Conservation (phyloP, 257 asterid genomes). For the Ballota nigra region DNA sequence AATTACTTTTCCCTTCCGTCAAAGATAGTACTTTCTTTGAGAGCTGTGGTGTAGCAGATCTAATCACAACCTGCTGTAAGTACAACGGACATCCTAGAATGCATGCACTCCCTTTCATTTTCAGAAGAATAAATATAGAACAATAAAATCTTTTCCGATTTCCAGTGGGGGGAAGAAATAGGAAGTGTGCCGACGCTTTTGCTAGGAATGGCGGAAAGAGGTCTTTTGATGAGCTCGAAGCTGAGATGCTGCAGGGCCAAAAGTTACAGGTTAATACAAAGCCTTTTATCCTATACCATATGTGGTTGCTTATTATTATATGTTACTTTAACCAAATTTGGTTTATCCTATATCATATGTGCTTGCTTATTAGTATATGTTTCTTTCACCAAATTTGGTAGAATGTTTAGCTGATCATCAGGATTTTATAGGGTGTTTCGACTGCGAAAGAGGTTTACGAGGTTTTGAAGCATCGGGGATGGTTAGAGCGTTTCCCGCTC, state of each 20-base stretch:
- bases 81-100: neutral
- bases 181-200: constrained; percentile 93
- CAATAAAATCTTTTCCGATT: neutral
- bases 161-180: constrained; percentile 90
- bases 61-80: constrained; percentile 94
- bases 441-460: constrained; percentile 86
- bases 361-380: no score
- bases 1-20: constrained; percentile 78
- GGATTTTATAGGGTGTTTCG: constrained; percentile 63
- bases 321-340: no score
- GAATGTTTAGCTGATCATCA: neutral
- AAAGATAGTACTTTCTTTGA: constrained; percentile 89
- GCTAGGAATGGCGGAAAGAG: constrained; percentile 84
- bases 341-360: no score
- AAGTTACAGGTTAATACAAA: constrained; percentile 63
- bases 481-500: constrained; percentile 88
- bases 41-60: constrained; percentile 96
- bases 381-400: no score
- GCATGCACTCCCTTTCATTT: neutral
- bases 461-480: constrained; percentile 70
- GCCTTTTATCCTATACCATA: no score
- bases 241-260: constrained; percentile 92
- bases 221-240: constrained; percentile 88
- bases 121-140: neutral
- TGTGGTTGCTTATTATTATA: no score